These are phyloP conservation scores for Sordariomycetes sp. DNA, from an alignment of 2,329 filamentous ascomycete species.

Conservation along the genomic window DNA sequence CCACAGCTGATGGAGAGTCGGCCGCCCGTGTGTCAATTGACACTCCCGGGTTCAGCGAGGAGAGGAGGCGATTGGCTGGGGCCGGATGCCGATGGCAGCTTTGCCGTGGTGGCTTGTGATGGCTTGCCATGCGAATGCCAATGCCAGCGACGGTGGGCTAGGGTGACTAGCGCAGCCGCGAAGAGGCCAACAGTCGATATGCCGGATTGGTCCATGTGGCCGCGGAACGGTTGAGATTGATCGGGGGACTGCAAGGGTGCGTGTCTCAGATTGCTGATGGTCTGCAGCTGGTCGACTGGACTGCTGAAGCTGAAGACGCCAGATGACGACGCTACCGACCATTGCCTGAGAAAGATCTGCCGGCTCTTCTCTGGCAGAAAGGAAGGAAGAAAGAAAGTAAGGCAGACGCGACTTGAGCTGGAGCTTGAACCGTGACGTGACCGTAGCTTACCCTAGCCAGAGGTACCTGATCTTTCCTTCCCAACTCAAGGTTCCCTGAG, in stretches of 20 bases:
- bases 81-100: background rate
- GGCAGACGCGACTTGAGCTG: background rate
- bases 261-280: background rate
- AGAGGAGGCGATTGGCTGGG: background rate
- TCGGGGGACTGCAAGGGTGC: background rate
- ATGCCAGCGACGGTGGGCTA: background rate
- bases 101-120: background rate
- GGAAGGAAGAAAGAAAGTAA: background rate
- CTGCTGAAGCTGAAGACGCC: background rate
- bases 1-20: background rate
- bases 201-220: conserved; percentile 1
- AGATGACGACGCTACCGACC: background rate
- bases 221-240: background rate
- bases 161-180: background rate
- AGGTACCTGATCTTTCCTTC: too few species aligned
- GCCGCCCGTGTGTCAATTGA: background rate
- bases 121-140: background rate
- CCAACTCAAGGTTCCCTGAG: too few species aligned
- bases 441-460: too few species aligned
- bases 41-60: background rate
- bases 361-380: background rate
- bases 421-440: background rate
- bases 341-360: background rate
- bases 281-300: background rate
- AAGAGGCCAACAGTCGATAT: background rate